Percentiles rank a stretch among this genome's conserved stretches.
Evolutionary conservation across 2,329 filamentous ascomycete genomes (phyloP).

Genomic region (Dryadomyces quercivorus): DNA sequence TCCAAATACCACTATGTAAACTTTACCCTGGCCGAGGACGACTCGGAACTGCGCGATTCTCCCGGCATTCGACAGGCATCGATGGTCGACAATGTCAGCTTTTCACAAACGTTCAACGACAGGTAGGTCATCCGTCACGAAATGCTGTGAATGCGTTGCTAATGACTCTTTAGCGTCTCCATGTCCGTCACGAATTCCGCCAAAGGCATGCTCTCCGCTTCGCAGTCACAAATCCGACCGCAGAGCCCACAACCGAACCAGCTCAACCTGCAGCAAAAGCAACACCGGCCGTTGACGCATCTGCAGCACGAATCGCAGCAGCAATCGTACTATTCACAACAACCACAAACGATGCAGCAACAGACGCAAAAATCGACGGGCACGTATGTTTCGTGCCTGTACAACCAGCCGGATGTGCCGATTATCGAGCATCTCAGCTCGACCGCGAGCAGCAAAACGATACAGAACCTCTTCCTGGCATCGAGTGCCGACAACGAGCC

Average conservation of each 20-base stretch:
- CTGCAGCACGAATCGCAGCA: slow-evolving; percentile 2
- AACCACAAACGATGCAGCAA: background rate
- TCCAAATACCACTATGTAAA: slow-evolving; percentile 95
- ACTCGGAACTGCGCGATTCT: slow-evolving; percentile 33
- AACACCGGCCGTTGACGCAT: slow-evolving; percentile 17
- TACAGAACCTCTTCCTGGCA: slow-evolving; percentile 48
- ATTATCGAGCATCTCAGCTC: slow-evolving; percentile 47
- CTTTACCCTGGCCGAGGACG: slow-evolving; percentile 48
- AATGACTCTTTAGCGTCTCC: background rate
- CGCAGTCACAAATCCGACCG: background rate
- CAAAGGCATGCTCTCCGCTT: slow-evolving; percentile 5
- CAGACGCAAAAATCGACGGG: background rate
- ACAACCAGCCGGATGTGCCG: slow-evolving; percentile 44
- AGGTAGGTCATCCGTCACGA: slow-evolving; percentile 28
- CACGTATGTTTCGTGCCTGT: slow-evolving; percentile 35
- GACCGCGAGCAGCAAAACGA: slow-evolving; percentile 44
- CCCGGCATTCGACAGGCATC: slow-evolving; percentile 32
- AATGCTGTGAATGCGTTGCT: background rate
- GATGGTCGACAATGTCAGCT: slow-evolving; percentile 34
- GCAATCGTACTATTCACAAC: background rate
- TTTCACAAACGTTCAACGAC: slow-evolving; percentile 30
- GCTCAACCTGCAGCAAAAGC: slow-evolving; percentile 1
- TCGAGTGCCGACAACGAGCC: slow-evolving; percentile 37
- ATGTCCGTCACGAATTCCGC: background rate
- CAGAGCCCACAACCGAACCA: background rate